Evolutionary conservation across 495 filamentous ascomycete species (phyloP).

Genomic region (Penicillium ochrochloron): DNA sequence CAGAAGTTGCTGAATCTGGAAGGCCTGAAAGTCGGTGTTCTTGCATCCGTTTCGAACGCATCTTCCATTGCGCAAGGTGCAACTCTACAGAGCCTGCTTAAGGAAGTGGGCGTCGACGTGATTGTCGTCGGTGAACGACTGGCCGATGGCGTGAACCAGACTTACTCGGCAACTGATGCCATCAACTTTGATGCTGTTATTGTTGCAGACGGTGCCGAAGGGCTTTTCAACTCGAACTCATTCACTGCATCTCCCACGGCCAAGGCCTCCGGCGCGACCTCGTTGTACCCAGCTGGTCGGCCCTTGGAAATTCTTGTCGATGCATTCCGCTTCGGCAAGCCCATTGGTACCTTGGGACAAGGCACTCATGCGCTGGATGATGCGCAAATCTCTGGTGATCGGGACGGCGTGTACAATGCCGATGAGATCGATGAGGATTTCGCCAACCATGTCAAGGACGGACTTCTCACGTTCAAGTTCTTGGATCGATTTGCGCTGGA

Average conservation of each 20-base stretch:
- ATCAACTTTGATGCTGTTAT: conserved; percentile 74
- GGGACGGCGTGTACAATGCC: conserved; percentile 58
- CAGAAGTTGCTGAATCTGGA: conserved; percentile 62
- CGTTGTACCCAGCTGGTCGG: conserved; percentile 66
- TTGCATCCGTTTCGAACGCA: conserved; percentile 52
- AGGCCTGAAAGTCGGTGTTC: conserved; percentile 68
- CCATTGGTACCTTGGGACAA: conserved; percentile 65
- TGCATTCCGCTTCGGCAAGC: conserved; percentile 75
- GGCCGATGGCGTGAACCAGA: conserved; percentile 61
- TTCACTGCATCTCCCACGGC: conserved; percentile 33
- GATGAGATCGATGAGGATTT: conserved; percentile 40
- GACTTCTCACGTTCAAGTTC: conserved; percentile 71
- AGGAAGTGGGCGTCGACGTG: conserved; percentile 53
- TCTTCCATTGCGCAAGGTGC: conserved; percentile 52
- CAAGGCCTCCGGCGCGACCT: conserved; percentile 37
- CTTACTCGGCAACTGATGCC: conserved; percentile 72
- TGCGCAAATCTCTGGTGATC: conserved; percentile 41
- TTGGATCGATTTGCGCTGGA: conserved; percentile 48
- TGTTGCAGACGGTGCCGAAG: conserved; percentile 60
- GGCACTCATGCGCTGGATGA: conserved; percentile 45
- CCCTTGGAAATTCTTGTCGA: conserved; percentile 68
- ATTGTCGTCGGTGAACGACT: conserved; percentile 68
- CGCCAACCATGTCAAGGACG: conserved; percentile 56
- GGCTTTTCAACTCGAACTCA: conserved; percentile 49
- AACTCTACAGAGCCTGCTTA: conserved; percentile 51